Evolutionary conservation across 371 early-diverging fungal genomes (phyloP), one percentile per base, ranked within the genome.

Genomic region (Actinomortierella wolfii): DNA sequence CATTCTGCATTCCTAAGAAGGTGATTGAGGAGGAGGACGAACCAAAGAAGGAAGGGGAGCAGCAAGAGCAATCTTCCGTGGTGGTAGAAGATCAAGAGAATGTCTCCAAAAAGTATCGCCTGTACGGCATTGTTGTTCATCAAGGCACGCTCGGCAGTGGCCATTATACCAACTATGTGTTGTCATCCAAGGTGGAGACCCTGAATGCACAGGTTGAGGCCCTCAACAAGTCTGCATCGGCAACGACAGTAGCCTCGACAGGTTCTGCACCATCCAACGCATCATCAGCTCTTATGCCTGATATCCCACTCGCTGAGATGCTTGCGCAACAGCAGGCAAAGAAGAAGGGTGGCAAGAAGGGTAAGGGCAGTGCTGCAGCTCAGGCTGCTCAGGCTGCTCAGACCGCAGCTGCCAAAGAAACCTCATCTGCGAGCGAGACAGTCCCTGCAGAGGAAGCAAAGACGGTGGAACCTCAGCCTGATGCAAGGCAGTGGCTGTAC

Each of bases 111-210:
- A 65, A 74, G 44, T 95, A 95, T 65, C 64, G 77, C 1, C 67
- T 95, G 6, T 90, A 91, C 76, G 93, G 87, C 18, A 89, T 93
- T 0, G 80, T 93, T 15, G 91, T 89, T 0, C 95, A 95, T 69
- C 66, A 78, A 26, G 95, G 95, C 3, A 86, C 87, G 20, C 54
- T 89, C 21, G 83, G 83, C 14, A 81, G 84, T 25, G 95, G 95
- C 1, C 95, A 95, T 70, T 95, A 95, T 59, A 81, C 77, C 46
- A 83, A 86, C 7, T 86, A 81, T 74, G 81, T 86, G 7, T 53
- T 78, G n/a, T 70, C 76, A 2, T 71, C 71, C 58, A 71, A 65
- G 44, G 66, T 71, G 14, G 59, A 65, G 24, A 7, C 34, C 2
- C 53, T 25, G 56, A 43, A 42, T 17, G 25, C 42, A 0, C 18